Evolutionary conservation across 805 yeast genomes (phyloP).

Genomic region (Wickerhamiella dianesei): DNA sequence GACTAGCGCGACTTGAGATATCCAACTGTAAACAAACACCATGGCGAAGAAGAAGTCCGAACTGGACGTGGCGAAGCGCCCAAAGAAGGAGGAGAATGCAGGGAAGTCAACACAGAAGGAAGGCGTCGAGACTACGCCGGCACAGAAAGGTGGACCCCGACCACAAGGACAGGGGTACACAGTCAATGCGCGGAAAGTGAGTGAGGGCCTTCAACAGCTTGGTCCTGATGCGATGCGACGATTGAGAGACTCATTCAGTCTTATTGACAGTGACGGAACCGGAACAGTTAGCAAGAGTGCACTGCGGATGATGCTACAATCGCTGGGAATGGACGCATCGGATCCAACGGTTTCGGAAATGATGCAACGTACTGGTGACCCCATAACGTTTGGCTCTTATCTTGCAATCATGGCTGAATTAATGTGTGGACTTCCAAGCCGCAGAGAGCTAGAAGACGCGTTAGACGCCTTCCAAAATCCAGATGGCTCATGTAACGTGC

Average conservation of each 20-base stretch:
- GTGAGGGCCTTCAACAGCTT: slow-evolving; percentile 19
- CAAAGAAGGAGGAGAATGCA: background rate
- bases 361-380: slow-evolving; percentile 19
- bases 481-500: slow-evolving; percentile 15
- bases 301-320: slow-evolving; percentile 14
- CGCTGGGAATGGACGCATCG: slow-evolving; percentile 15
- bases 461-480: slow-evolving; percentile 15
- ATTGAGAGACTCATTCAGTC: slow-evolving; percentile 18
- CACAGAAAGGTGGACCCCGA: background rate
- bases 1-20: too few species aligned
- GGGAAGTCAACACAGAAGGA: background rate
- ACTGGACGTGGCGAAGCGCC: background rate
- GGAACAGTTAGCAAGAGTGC: slow-evolving; percentile 18
- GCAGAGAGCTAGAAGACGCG: slow-evolving; percentile 16
- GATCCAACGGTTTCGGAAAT: slow-evolving; percentile 13
- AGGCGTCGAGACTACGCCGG: background rate
- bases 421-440: slow-evolving; percentile 14
- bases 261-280: slow-evolving; percentile 19
- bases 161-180: slow-evolving; percentile 1
- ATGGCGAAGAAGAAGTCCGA: background rate
- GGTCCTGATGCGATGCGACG: slow-evolving; percentile 18
- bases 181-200: slow-evolving; percentile 16
- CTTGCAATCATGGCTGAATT: slow-evolving; percentile 18
- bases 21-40: background rate
- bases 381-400: slow-evolving; percentile 18